Evolutionary conservation across 2,329 filamentous ascomycete species (phyloP).

Genomic region (Canariomyces notabilis): DNA sequence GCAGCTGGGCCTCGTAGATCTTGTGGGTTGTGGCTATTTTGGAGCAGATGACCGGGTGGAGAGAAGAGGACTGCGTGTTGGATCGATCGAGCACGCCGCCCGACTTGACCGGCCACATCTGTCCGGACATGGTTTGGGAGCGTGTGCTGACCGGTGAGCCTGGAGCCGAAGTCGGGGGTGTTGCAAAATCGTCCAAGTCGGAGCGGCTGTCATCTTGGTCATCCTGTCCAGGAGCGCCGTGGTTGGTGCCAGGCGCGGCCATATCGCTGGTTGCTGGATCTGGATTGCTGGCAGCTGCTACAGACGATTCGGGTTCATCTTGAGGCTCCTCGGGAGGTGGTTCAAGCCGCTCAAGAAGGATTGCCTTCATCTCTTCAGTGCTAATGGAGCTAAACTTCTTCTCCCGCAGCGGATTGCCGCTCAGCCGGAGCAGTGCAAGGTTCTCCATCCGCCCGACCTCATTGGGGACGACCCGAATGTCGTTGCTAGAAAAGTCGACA

Average conservation of each 20-base stretch:
- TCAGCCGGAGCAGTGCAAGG: slow-evolving; percentile 68
- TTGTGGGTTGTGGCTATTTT: slow-evolving; percentile 49
- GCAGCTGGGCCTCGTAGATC: slow-evolving; percentile 59
- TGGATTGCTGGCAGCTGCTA: neutral
- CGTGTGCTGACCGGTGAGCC: slow-evolving; percentile 46
- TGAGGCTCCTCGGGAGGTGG: slow-evolving; percentile 45
- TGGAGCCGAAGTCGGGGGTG: slow-evolving; percentile 51
- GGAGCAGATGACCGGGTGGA: slow-evolving; percentile 54
- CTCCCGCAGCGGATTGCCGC: slow-evolving; percentile 86
- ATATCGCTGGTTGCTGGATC: slow-evolving; percentile 1
- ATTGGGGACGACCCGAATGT: slow-evolving; percentile 69
- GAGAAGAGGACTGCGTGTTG: slow-evolving; percentile 56
- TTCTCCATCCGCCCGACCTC: slow-evolving; percentile 75
- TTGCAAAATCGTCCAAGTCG: slow-evolving; percentile 53
- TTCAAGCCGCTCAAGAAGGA: slow-evolving; percentile 62
- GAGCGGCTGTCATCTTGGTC: slow-evolving; percentile 43
- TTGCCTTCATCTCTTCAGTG: slow-evolving; percentile 75
- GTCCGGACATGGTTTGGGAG: slow-evolving; percentile 43
- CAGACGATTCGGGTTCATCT: slow-evolving; percentile 15
- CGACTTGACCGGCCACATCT: slow-evolving; percentile 51
- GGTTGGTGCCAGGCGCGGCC: neutral
- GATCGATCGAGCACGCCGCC: slow-evolving; percentile 67
- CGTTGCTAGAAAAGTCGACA: slow-evolving; percentile 80
- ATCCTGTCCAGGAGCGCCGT: slow-evolving; percentile 24
- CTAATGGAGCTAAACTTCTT: slow-evolving; percentile 78